These are phyloP conservation scores for Aspergillus fijiensis DNA, from an alignment of 2,329 filamentous ascomycete species.

Conservation along the genomic window DNA sequence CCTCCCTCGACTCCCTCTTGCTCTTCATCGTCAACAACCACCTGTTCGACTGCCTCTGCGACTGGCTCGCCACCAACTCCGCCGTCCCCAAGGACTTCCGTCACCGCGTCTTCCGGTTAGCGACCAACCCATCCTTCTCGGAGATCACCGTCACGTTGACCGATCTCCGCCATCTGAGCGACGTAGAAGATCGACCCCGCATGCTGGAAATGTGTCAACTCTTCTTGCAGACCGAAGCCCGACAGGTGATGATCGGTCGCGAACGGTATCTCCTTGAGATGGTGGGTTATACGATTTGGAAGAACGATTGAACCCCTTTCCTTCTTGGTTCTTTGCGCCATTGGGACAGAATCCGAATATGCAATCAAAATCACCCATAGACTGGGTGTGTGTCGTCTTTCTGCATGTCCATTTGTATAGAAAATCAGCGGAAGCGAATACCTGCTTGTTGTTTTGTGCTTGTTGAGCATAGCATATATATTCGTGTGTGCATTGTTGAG, in stretches of 20 bases:
- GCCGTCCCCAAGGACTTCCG: slow-evolving; percentile 11
- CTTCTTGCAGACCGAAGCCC: slow-evolving; percentile 12
- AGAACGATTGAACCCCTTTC: not conserved
- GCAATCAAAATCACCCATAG: not conserved
- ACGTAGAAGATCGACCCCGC: not conserved
- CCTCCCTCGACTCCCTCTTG: slow-evolving; percentile 22
- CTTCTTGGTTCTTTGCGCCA: not conserved
- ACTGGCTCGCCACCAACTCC: slow-evolving; percentile 24
- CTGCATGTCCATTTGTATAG: not conserved
- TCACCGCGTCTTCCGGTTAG: slow-evolving; percentile 5
- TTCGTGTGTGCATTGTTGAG: not conserved
- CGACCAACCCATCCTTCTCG: not conserved
- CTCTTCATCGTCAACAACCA: slow-evolving; percentile 26
- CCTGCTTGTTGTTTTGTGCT: not conserved
- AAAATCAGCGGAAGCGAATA: not conserved
- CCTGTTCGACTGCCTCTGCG: slow-evolving; percentile 30
- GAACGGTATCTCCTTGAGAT: slow-evolving; percentile 13
- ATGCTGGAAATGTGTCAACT: slow-evolving; percentile 6
- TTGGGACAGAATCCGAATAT: not conserved
- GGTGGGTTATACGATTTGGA: slow-evolving; percentile 4
- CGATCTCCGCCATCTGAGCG: slow-evolving; percentile 1
- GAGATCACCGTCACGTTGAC: not conserved
- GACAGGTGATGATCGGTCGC: slow-evolving; percentile 12
- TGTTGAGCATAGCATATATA: not conserved
- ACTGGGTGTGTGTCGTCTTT: not conserved